phyloP scores from a whole-genome alignment of 2,329 filamentous ascomycete species.

The Xylaria sp. region DNA sequence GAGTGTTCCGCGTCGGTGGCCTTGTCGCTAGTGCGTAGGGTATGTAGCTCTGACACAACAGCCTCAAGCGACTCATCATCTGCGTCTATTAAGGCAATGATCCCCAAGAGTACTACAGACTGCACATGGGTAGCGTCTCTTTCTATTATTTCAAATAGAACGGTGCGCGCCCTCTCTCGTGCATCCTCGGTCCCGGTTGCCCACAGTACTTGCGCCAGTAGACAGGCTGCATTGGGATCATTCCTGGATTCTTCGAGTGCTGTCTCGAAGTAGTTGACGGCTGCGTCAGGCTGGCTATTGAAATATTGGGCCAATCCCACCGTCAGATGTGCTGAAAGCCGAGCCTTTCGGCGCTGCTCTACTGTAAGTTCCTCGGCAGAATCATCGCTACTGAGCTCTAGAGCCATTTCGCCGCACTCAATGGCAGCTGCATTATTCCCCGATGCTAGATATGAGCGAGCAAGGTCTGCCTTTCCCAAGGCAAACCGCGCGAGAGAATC shows the following conservation, averaged over 20 bases:
- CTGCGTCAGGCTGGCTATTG: conserved; percentile 70
- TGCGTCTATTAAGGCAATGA: conserved; percentile 82
- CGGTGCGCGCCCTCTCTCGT: conserved; percentile 78
- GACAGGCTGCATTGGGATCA: conserved; percentile 85
- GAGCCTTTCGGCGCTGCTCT: conserved; percentile 74
- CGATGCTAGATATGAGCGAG: conserved; percentile 81
- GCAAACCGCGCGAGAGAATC: conserved; percentile 80
- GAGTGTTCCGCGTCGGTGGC: conserved; percentile 72
- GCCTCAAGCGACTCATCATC: conserved; percentile 84
- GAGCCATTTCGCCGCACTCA: conserved; percentile 82
- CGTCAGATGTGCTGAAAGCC: conserved; percentile 87
- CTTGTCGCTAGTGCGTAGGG: conserved; percentile 74
- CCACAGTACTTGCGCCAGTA: conserved; percentile 93
- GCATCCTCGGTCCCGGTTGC: conserved; percentile 82
- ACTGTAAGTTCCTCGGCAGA: conserved; percentile 72
- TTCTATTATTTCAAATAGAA: conserved; percentile 84
- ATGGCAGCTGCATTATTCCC: conserved; percentile 74
- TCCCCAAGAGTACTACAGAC: conserved; percentile 82
- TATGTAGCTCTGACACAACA: conserved; percentile 80
- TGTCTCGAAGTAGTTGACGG: conserved; percentile 81
- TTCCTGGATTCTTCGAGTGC: conserved; percentile 80
- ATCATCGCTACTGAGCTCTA: conserved; percentile 81
- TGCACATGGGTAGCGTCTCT: conserved; percentile 78
- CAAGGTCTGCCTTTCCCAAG: conserved; percentile 86
- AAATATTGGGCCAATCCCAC: conserved; percentile 86